Conservation (phyloP, 225 moss, liverwort and hornwort species). For the Neckera pumila region DNA sequence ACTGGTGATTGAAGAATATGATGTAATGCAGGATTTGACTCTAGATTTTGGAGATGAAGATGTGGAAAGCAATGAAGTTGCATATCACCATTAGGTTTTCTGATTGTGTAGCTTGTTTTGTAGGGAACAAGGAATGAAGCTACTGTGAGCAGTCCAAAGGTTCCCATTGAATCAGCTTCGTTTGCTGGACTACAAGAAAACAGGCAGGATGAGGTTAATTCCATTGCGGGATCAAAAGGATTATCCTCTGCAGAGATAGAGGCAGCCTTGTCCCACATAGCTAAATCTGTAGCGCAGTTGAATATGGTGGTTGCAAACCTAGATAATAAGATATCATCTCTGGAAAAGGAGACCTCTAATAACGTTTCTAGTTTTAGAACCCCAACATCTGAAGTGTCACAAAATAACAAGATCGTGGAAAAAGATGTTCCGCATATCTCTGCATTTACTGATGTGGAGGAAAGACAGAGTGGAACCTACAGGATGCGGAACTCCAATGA, state of each 20-base stretch:
- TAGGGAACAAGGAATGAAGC: conserved; percentile 13
- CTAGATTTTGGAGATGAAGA: neutral
- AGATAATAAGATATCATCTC: conserved; percentile 17
- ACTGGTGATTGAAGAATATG: neutral
- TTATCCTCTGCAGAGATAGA: conserved; percentile 18
- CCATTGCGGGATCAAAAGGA: neutral
- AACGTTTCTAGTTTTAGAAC: neutral
- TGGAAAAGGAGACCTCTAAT: conserved; percentile 5
- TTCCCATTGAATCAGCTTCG: neutral
- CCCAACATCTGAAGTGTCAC: neutral
- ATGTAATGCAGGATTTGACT: neutral
- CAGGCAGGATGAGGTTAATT: neutral
- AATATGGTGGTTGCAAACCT: conserved; percentile 22
- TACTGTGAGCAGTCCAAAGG: neutral
- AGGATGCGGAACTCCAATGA: conserved; percentile 2
- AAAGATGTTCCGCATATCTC: neutral
- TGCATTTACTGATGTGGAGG: neutral
- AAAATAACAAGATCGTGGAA: neutral
- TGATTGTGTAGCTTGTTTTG: neutral
- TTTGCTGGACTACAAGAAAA: neutral
- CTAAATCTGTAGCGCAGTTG: conserved; percentile 38
- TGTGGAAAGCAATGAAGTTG: neutral
- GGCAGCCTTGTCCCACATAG: conserved; percentile 20
- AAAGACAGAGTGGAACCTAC: conserved; percentile 12
- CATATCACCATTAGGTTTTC: neutral